A percentile compares a stretch with the other conserved stretches of the same genome.
Evolutionary conservation across 805 yeast species (phyloP).

Genomic region (Scheffersomyces ergatensis): DNA sequence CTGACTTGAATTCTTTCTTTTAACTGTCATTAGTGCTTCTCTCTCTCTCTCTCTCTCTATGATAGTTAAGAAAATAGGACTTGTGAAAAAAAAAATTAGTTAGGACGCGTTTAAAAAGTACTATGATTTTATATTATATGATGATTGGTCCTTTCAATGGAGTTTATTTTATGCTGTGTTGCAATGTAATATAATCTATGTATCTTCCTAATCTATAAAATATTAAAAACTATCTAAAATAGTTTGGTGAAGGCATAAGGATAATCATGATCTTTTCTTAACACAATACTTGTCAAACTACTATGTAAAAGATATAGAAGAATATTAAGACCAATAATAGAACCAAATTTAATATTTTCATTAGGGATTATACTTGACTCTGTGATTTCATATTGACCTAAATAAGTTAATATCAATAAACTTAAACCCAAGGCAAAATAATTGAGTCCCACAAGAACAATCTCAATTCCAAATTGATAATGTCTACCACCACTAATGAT

Average conservation of each 20-base stretch:
- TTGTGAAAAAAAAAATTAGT: too few relatives aligned
- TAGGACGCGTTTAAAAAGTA: too few relatives aligned
- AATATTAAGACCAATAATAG: slow-evolving; percentile 18
- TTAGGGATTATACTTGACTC: slow-evolving; percentile 13
- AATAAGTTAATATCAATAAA: slow-evolving; percentile 38
- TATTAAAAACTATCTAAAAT: slow-evolving; percentile 19
- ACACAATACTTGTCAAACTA: slow-evolving; percentile 41
- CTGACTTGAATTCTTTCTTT: not conserved
- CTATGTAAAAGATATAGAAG: slow-evolving; percentile 40
- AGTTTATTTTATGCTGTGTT: too few relatives aligned
- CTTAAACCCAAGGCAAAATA: slow-evolving; percentile 47
- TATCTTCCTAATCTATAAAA: too few relatives aligned
- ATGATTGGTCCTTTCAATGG: too few relatives aligned
- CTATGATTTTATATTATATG: too few relatives aligned
- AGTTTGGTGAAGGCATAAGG: slow-evolving; percentile 40
- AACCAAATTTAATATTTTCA: slow-evolving; percentile 13
- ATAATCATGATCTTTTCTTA: slow-evolving; percentile 46
- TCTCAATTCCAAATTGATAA: slow-evolving; percentile 73
- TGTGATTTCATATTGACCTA: slow-evolving; percentile 29
- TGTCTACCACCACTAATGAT: slow-evolving; percentile 62
- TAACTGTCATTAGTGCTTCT: not conserved
- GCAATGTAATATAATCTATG: too few relatives aligned
- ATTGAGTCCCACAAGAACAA: slow-evolving; percentile 48
- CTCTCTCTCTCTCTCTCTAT: not conserved
- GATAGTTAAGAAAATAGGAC: slow-evolving; percentile 6